Percentiles rank a stretch among this genome's conserved stretches.
These are phyloP conservation scores for Populus simonii DNA, from an alignment of 345 rosid species.

Conservation along the genomic window DNA sequence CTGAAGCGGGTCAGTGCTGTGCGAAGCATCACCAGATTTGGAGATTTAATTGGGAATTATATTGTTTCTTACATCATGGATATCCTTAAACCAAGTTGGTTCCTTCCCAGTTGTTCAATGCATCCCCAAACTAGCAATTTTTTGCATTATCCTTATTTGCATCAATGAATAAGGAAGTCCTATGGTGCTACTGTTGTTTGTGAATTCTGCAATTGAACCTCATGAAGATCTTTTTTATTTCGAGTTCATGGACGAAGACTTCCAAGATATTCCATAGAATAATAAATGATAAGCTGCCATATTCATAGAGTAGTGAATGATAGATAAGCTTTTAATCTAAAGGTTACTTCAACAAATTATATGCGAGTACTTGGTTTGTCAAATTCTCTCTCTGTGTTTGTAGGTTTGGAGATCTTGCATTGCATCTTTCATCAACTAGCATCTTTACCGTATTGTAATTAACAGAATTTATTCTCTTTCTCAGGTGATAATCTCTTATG, in stretches of 20 bases:
- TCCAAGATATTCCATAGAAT: not conserved
- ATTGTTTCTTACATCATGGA: not conserved
- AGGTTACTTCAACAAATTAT: not conserved
- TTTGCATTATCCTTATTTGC: not conserved
- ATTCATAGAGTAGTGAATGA: too few relatives aligned
- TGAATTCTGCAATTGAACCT: not conserved
- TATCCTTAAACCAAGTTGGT: not conserved
- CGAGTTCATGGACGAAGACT: not conserved
- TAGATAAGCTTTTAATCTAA: too few relatives aligned
- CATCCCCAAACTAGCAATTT: not conserved
- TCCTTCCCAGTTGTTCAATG: not conserved
- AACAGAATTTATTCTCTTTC: not conserved
- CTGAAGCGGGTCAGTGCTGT: not conserved
- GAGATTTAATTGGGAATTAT: not conserved
- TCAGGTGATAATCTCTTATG: constrained; percentile 13
- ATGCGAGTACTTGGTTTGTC: not conserved
- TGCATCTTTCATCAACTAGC: not conserved
- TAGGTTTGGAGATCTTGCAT: not conserved
- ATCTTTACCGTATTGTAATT: not conserved
- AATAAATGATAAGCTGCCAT: not conserved
- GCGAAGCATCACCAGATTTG: not conserved
- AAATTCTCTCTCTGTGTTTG: not conserved
- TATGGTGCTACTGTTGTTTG: not conserved
- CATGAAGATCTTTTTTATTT: not conserved
- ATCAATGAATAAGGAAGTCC: not conserved